Percentiles rank a stretch among this genome's conserved stretches.
phyloP scores from a whole-genome alignment of 148 eudicot genomes.

The Camellia sinensis region DNA sequence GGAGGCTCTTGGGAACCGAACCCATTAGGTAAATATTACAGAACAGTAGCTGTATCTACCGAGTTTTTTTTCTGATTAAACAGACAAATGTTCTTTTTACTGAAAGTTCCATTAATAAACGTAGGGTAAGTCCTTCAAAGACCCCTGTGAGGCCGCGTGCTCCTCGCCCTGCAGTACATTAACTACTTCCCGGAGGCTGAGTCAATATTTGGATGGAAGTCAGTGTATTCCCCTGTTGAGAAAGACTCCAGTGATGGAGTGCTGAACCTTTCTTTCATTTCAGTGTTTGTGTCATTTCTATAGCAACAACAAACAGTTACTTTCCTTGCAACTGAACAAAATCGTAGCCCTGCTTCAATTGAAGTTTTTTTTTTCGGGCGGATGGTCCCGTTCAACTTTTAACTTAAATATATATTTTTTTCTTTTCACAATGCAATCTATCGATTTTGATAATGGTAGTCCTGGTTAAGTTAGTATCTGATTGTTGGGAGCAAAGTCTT shows the following conservation, averaged over 20 bases:
- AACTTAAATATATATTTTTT: not conserved
- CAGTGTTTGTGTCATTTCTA: constrained; percentile 17
- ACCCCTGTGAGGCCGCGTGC: constrained; percentile 91
- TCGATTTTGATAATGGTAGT: not conserved
- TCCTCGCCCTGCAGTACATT: constrained; percentile 39
- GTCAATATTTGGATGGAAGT: not conserved
- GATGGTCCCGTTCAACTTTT: constrained; percentile 1
- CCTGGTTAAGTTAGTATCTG: not conserved
- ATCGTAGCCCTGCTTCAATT: constrained; percentile 17
- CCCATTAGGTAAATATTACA: constrained; percentile 59
- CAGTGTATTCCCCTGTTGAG: constrained; percentile 7
- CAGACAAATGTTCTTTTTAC: not conserved
- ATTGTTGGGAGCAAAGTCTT: not conserved
- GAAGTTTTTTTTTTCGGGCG: constrained; percentile 14
- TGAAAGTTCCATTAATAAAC: not conserved
- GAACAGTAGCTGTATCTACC: not conserved
- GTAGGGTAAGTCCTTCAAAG: constrained; percentile 98
- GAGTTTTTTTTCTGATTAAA: not conserved
- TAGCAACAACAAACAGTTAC: not conserved
- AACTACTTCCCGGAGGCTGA: constrained; percentile 20
- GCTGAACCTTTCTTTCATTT: constrained; percentile 19
- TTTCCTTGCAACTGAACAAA: constrained; percentile 5
- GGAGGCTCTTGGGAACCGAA: constrained; percentile 71
- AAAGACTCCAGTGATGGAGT: constrained; percentile 14
- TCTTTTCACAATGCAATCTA: constrained; percentile 4